A percentile compares a stretch with the other conserved stretches of the same genome.
phyloP scores from a whole-genome alignment of 2,329 filamentous ascomycete species.

The Hypomyces rosellus region DNA sequence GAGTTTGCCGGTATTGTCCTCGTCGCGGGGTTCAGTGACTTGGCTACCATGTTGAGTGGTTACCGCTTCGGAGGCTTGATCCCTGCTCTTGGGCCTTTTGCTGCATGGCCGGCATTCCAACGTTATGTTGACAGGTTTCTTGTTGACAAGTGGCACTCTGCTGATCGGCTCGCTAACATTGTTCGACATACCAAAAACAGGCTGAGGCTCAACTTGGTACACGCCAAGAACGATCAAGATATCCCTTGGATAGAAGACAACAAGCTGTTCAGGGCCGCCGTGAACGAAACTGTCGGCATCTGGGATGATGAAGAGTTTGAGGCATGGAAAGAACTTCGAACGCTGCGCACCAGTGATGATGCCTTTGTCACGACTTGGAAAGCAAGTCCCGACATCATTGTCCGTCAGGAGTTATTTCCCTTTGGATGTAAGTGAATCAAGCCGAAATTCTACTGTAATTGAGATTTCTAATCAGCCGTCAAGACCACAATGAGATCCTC shows the following conservation, averaged over 20 bases:
- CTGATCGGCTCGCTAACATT: slow-evolving; percentile 55
- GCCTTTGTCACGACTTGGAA: slow-evolving; percentile 44
- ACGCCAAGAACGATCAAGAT: slow-evolving; percentile 74
- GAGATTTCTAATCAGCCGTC: not conserved
- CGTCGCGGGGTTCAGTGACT: slow-evolving; percentile 69
- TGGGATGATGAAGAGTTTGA: slow-evolving; percentile 33
- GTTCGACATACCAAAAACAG: slow-evolving; percentile 44
- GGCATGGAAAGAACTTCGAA: slow-evolving; percentile 41
- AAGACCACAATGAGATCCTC: slow-evolving; percentile 66
- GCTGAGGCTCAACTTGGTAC: slow-evolving; percentile 65
- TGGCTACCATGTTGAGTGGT: slow-evolving; percentile 65
- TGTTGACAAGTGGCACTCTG: slow-evolving; percentile 76
- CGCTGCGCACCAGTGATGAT: slow-evolving; percentile 35
- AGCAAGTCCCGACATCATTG: slow-evolving; percentile 38
- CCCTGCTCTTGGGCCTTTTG: slow-evolving; percentile 71
- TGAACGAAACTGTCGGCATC: slow-evolving; percentile 40
- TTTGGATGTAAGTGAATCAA: slow-evolving; percentile 43
- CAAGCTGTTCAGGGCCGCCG: slow-evolving; percentile 54
- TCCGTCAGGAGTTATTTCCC: slow-evolving; percentile 49
- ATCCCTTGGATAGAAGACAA: slow-evolving; percentile 71
- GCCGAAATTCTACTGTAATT: not conserved
- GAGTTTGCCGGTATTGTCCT: slow-evolving; percentile 77
- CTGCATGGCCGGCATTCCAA: slow-evolving; percentile 58
- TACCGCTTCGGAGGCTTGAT: slow-evolving; percentile 76
- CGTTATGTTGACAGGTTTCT: slow-evolving; percentile 56